Evolutionary conservation across 352 stramenopile species (phyloP), one percentile per base, ranked within the genome.

Genomic region (Phytophthora constricta): DNA sequence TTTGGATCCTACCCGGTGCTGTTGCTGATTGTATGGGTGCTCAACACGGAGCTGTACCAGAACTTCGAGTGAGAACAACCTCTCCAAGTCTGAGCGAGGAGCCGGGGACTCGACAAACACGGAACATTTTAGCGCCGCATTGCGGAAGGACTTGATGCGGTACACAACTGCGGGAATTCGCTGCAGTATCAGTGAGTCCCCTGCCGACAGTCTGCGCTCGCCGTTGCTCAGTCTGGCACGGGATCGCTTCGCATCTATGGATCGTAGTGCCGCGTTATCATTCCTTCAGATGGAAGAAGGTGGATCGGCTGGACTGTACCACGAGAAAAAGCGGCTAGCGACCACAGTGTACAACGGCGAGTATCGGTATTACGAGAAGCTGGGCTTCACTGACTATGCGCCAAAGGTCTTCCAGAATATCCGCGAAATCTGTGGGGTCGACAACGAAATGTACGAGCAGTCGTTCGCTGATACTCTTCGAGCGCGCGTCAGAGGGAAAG

Each of bases 311-410:
- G 77, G 77, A 0, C 41, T 93, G 20, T 96, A 96, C 62, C 81
- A 80, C 59, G 87, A 96, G 52, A 96, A 96, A 67, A 94, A 92
- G 63, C 74, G 87, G 20, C 62, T 94, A 2, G 86, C 88, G 1
- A 91, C 88, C 1, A 95, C 88, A 0, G 86, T 96, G 8, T 93
- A 92, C 65, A 93, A 95, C 61, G 75, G 78, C 33, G 84, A 93
- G 57, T 91, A 87, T 60, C 84, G 87, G 19, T 93, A 89, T 54
- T 96, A 95, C 55, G 88, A 94, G 65, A 94, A 96, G 64, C 68
- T 96, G 14, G 88, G 85, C 16, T 95, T 95, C 50, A 95, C 88
- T 19, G 88, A 96, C 68, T 96, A 95, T 55, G 88, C 88, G 11
- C 88, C 88, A 0, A 80, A 87, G 64, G 84, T 96, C 26, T 96